Evolutionary conservation across 257 asterid species (phyloP).

Genomic region (Capsicum pubescens): DNA sequence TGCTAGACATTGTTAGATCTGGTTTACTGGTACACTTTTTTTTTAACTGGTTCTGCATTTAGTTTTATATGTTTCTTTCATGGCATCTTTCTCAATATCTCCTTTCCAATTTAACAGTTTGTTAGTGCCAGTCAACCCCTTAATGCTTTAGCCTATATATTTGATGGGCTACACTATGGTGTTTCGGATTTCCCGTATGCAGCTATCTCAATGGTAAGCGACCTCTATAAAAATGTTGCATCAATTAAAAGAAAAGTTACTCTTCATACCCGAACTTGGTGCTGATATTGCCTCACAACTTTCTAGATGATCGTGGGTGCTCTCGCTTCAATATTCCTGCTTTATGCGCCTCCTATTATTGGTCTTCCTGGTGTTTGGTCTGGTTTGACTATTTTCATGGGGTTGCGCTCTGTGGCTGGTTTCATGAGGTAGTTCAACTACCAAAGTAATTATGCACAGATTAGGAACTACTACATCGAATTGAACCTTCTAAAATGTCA

Average conservation of each 20-base stretch:
- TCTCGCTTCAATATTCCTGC: conserved; percentile 45
- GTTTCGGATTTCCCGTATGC: conserved; percentile 54
- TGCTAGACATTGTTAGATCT: conserved; percentile 43
- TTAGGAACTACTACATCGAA: neutral
- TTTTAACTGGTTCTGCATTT: neutral
- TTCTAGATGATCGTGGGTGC: conserved; percentile 52
- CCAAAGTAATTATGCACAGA: neutral
- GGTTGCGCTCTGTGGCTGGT: conserved; percentile 47
- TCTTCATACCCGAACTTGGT: neutral
- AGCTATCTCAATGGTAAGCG: conserved; percentile 50
- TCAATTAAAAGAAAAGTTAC: conserved; percentile 22
- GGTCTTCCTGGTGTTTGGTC: conserved; percentile 56
- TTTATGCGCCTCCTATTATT: conserved; percentile 47
- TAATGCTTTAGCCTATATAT: conserved; percentile 50
- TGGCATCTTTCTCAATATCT: neutral
- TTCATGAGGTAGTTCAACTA: conserved; percentile 41
- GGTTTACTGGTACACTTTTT: conserved; percentile 43
- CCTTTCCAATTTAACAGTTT: conserved; percentile 40
- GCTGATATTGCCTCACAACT: conserved; percentile 6
- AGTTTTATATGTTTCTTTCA: neutral
- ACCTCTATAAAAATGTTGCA: conserved; percentile 5
- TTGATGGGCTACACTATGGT: conserved; percentile 57
- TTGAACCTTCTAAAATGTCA: neutral
- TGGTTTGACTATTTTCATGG: conserved; percentile 55
- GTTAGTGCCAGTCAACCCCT: conserved; percentile 56